A percentile compares a stretch with the other conserved stretches of the same genome.
phyloP scores from a whole-genome alignment of 2,329 filamentous ascomycete species.

The Talaromyces sp. region DNA sequence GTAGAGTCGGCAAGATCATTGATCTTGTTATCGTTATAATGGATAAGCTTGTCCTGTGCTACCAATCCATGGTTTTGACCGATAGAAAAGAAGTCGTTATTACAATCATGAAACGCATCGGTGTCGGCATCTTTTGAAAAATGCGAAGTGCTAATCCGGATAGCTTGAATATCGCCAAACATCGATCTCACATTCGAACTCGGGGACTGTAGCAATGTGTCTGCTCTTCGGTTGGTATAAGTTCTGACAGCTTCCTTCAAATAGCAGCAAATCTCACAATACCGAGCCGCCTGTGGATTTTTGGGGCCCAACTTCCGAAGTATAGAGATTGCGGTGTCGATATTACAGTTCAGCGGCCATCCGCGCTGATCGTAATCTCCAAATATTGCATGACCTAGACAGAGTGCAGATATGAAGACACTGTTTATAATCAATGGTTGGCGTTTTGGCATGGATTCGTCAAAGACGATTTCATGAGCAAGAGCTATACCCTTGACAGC shows the following conservation, averaged over 20 bases:
- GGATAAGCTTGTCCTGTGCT: neutral
- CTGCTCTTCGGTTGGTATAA: neutral
- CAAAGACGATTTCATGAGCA: conserved; percentile 26
- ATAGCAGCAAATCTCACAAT: neutral
- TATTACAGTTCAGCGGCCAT: neutral
- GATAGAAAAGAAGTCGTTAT: neutral
- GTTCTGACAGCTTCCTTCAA: neutral
- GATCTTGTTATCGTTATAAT: neutral
- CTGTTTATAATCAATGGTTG: conserved; percentile 3
- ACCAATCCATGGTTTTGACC: neutral
- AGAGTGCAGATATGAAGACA: conserved; percentile 4
- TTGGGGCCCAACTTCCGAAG: neutral
- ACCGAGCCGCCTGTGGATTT: neutral
- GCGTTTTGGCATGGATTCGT: neutral
- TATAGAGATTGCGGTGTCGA: neutral
- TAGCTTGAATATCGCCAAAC: neutral
- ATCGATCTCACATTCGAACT: neutral
- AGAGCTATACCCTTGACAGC: conserved; percentile 41
- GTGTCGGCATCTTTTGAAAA: neutral
- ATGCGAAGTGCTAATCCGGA: neutral
- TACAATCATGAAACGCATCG: neutral
- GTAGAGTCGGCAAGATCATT: neutral
- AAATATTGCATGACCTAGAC: neutral
- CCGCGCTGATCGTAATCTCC: neutral
- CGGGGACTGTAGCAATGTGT: neutral